These are phyloP conservation scores for Termitomyces sp. DNA, from an alignment of 768 basidiomycete species.

Conservation along the genomic window DNA sequence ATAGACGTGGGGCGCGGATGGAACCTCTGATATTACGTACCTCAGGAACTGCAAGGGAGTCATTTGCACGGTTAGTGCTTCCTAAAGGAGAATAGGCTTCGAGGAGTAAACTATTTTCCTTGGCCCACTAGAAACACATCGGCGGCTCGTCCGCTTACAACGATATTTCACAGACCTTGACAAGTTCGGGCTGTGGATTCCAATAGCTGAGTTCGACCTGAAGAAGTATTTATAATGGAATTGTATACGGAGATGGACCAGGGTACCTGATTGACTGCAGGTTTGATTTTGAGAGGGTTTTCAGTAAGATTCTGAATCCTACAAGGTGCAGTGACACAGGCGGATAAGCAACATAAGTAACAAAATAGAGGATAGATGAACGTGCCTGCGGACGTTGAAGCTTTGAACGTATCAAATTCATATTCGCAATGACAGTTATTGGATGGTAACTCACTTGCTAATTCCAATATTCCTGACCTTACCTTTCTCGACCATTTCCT, in stretches of 20 bases:
- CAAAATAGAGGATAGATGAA: neutral
- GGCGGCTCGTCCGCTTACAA: neutral
- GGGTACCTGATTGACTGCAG: slow-evolving; percentile 59
- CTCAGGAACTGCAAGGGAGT: slow-evolving; percentile 53
- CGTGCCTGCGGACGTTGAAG: slow-evolving; percentile 55
- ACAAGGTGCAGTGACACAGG: slow-evolving; percentile 1
- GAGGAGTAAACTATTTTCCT: slow-evolving; percentile 56
- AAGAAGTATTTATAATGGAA: neutral
- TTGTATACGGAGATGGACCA: neutral
- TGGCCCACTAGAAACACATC: slow-evolving; percentile 50
- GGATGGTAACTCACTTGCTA: slow-evolving; percentile 54
- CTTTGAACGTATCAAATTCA: slow-evolving; percentile 17
- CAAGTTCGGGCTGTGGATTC: slow-evolving; percentile 72
- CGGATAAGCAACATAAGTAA: slow-evolving; percentile 7
- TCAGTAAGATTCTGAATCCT: slow-evolving; percentile 59
- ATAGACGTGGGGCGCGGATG: neutral
- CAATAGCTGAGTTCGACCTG: slow-evolving; percentile 70
- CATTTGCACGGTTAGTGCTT: slow-evolving; percentile 49
- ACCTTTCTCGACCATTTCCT: slow-evolving; percentile 71
- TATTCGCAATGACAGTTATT: neutral
- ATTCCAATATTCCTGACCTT: slow-evolving; percentile 77
- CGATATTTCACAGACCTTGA: slow-evolving; percentile 36
- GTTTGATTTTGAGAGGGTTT: slow-evolving; percentile 51
- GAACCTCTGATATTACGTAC: slow-evolving; percentile 20
- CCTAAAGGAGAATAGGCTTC: slow-evolving; percentile 79